phyloP scores from a whole-genome alignment of 1,284 basidiomycete genomes.

The Fistulina hepatica region DNA sequence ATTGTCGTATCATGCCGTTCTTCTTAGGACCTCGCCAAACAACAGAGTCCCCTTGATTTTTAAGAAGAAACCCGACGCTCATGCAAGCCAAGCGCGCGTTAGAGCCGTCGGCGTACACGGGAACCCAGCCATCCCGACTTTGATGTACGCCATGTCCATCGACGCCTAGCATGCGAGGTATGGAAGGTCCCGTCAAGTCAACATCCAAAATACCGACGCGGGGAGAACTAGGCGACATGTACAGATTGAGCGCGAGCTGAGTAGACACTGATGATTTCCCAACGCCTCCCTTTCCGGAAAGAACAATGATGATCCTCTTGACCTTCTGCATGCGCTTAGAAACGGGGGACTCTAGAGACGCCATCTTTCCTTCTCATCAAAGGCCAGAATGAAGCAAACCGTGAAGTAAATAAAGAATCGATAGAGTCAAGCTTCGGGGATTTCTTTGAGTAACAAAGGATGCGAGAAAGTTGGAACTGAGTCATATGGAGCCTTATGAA shows the following conservation, averaged over 20 bases:
- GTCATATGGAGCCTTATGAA: conserved; percentile 7
- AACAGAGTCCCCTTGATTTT: conserved; percentile 84
- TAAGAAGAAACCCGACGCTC: conserved; percentile 93
- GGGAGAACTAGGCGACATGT: conserved; percentile 50
- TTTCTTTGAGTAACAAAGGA: conserved; percentile 1
- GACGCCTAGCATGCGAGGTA: conserved; percentile 95
- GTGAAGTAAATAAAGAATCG: conserved; percentile 13
- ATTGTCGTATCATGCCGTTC: conserved; percentile 99
- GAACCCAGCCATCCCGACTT: conserved; percentile 94
- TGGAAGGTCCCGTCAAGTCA: conserved; percentile 93
- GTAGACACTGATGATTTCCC: conserved; percentile 95
- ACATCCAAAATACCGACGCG: conserved; percentile 90
- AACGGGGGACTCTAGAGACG: conserved; percentile 28
- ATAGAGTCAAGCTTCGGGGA: conserved; percentile 7
- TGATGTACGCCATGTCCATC: conserved; percentile 84
- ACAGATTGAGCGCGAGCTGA: conserved; percentile 85
- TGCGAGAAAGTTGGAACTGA: conserved; percentile 5
- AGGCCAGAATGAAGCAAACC: conserved; percentile 4
- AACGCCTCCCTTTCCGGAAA: conserved; percentile 95
- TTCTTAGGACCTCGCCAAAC: conserved; percentile 99
- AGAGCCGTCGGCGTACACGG: conserved; percentile 79
- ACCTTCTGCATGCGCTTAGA: conserved; percentile 54
- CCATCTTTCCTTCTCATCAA: no score
- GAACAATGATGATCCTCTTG: conserved; percentile 85
- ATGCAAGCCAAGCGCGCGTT: conserved; percentile 78